phyloP scores from a whole-genome alignment of 2,329 filamentous ascomycete genomes.

The Colletotrichum godetiae region DNA sequence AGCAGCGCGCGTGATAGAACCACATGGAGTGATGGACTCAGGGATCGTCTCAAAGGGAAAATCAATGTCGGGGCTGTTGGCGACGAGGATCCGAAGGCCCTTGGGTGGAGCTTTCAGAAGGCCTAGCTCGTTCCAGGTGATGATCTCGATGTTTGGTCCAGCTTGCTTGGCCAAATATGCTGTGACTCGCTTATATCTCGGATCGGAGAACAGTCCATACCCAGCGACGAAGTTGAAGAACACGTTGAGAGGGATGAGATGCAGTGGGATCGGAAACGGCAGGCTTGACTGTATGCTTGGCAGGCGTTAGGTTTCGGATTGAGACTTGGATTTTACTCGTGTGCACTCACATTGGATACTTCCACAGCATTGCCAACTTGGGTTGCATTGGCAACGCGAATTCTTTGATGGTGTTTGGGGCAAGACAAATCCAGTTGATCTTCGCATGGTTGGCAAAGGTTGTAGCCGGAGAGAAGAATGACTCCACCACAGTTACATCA shows the following conservation, averaged over 20 bases:
- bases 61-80: constrained; percentile 29
- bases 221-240: constrained; percentile 12
- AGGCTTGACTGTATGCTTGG: constrained; percentile 35
- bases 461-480: not conserved
- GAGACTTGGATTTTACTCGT: not conserved
- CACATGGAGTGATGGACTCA: not conserved
- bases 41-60: constrained; percentile 12
- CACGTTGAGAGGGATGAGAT: constrained; percentile 16
- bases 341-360: constrained; percentile 28
- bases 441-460: not conserved
- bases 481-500: not conserved
- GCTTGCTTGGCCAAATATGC: not conserved
- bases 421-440: constrained; percentile 50
- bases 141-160: constrained; percentile 48
- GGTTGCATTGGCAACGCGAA: constrained; percentile 53
- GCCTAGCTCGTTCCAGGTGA: constrained; percentile 51
- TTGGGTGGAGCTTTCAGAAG: constrained; percentile 33
- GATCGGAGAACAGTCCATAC: not conserved
- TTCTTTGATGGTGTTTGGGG: constrained; percentile 57
- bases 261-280: constrained; percentile 22
- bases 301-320: not conserved
- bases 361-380: constrained; percentile 38
- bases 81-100: constrained; percentile 11
- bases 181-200: not conserved
- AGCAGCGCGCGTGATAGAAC: constrained; percentile 11